phyloP scores from a whole-genome alignment of 139 green algal genomes.

The Haematococcus sp. region DNA sequence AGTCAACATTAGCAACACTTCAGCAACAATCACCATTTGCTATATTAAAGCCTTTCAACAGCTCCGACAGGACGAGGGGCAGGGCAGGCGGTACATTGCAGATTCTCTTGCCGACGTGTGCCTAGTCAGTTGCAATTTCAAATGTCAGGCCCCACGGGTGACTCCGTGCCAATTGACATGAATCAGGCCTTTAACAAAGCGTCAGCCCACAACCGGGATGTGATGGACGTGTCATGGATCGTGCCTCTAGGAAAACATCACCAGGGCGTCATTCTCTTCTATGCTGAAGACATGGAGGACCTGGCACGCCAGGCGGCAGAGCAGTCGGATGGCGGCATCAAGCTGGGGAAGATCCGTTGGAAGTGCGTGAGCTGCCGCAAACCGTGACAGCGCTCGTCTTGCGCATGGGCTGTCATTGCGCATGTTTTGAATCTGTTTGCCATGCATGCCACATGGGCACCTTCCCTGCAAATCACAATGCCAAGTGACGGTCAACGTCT shows the following conservation, averaged over 20 bases:
- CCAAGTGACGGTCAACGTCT: no score
- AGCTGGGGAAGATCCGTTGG: slow-evolving; percentile 85
- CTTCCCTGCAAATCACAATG: no score
- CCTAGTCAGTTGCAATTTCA: no score
- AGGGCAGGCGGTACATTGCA: no score
- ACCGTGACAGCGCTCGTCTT: not conserved
- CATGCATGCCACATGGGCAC: not conserved
- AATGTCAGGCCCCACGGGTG: no score
- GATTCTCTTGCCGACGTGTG: no score
- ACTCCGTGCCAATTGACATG: no score
- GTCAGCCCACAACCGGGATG: not conserved
- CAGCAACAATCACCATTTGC: no score
- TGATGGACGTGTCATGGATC: slow-evolving; percentile 50
- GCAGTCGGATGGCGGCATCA: slow-evolving; percentile 47
- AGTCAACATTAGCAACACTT: no score
- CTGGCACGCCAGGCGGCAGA: slow-evolving; percentile 72
- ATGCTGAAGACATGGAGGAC: slow-evolving; percentile 75
- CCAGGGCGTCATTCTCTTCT: slow-evolving; percentile 89
- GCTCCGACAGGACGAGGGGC: no score
- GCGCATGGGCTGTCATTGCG: not conserved
- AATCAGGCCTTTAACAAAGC: no score
- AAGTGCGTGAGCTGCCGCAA: slow-evolving; percentile 39
- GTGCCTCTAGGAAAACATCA: slow-evolving; percentile 24
- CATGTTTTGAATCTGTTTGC: not conserved
- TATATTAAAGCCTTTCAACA: no score